Conservation (phyloP, 2,329 filamentous ascomycete genomes). For the Bertia moriformis region DNA sequence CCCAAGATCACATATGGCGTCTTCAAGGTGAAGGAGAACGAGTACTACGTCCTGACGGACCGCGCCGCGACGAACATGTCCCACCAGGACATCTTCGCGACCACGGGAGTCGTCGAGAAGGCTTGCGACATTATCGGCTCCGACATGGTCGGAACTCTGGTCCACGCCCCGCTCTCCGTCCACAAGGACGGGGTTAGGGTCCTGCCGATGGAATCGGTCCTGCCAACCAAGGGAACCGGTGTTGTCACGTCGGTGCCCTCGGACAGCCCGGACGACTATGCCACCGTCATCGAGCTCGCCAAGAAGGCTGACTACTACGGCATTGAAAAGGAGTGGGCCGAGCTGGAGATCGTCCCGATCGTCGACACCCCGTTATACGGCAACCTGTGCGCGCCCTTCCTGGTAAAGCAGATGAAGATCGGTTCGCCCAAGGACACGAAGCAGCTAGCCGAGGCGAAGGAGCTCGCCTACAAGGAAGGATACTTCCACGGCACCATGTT, state of each 20-base stretch:
- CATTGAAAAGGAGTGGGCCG: slow-evolving; percentile 92
- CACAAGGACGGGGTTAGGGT: slow-evolving; percentile 76
- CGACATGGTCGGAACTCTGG: slow-evolving; percentile 72
- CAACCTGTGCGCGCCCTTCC: slow-evolving; percentile 64
- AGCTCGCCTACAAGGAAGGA: slow-evolving; percentile 90
- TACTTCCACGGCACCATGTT: slow-evolving; percentile 91
- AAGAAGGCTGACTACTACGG: slow-evolving; percentile 96
- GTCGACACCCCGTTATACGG: slow-evolving; percentile 81
- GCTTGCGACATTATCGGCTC: slow-evolving; percentile 63
- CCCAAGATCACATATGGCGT: slow-evolving; percentile 81
- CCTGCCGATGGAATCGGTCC: slow-evolving; percentile 86
- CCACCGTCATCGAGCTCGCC: slow-evolving; percentile 70
- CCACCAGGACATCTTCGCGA: slow-evolving; percentile 73
- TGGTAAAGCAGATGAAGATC: slow-evolving; percentile 91
- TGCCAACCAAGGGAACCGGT: slow-evolving; percentile 86
- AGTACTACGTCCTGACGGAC: slow-evolving; percentile 75
- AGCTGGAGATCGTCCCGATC: slow-evolving; percentile 76
- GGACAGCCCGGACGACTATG: slow-evolving; percentile 89
- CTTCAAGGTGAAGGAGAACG: slow-evolving; percentile 62
- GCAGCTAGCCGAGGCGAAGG: slow-evolving; percentile 84
- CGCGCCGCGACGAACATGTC: slow-evolving; percentile 87
- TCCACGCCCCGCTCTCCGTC: slow-evolving; percentile 76
- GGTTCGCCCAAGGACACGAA: slow-evolving; percentile 88
- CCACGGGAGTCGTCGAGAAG: slow-evolving; percentile 62
- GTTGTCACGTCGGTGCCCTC: slow-evolving; percentile 93